These are phyloP conservation scores for Aureococcus anophagefferens DNA, from an alignment of 108 stramenopile genomes.

Conservation along the genomic window DNA sequence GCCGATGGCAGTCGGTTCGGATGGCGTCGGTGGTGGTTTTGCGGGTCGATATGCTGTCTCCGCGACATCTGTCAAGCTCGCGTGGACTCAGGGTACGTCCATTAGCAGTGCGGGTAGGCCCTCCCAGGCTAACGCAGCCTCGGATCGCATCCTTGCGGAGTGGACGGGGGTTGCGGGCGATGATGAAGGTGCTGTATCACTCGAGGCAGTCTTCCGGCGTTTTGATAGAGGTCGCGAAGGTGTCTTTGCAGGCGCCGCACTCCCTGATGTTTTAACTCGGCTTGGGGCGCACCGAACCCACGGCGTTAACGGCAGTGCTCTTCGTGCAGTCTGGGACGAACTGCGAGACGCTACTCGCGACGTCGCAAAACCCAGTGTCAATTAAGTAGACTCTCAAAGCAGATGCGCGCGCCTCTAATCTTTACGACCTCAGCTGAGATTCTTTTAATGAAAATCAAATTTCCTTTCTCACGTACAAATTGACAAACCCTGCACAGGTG, in stretches of 20 bases:
- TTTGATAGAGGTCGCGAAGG: not conserved
- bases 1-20: no score
- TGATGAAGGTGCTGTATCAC: slow-evolving; percentile 1
- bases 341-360: not conserved
- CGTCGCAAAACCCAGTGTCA: no score
- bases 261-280: not conserved
- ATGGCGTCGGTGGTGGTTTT: not conserved
- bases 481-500: no score
- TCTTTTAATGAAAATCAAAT: no score
- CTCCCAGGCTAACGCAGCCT: not conserved
- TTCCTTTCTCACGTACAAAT: no score
- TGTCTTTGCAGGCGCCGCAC: not conserved
- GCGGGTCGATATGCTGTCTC: not conserved
- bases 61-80: not conserved
- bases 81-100: not conserved
- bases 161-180: slow-evolving; percentile 13
- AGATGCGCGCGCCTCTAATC: no score
- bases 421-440: no score
- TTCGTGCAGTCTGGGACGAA: slow-evolving; percentile 5
- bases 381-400: no score
- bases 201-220: slow-evolving; percentile 1
- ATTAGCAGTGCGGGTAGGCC: not conserved
- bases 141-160: slow-evolving; percentile 12
- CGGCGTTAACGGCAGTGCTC: not conserved
- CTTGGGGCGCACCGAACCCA: slow-evolving; percentile 2